Conservation (phyloP, 371 early-diverging fungal species). For the Circinella minor region DNA sequence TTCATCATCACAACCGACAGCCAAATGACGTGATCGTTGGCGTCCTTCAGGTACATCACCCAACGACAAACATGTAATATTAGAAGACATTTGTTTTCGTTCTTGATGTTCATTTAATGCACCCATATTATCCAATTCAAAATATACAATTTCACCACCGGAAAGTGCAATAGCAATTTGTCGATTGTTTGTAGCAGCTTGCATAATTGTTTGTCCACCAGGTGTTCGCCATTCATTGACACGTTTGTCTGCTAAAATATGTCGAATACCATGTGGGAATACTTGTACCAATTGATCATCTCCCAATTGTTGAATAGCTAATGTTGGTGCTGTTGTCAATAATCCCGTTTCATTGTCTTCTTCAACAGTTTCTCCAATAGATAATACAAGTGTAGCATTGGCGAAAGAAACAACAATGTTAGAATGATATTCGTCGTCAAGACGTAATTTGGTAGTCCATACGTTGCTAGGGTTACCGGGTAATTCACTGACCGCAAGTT, state of each 20-base stretch:
- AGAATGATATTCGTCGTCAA: slow-evolving; percentile 73
- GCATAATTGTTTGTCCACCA: slow-evolving; percentile 66
- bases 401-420: slow-evolving; percentile 94
- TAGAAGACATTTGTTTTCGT: slow-evolving; percentile 72
- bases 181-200: slow-evolving; percentile 84
- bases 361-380: slow-evolving; percentile 94
- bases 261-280: slow-evolving; percentile 86
- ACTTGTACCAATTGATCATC: slow-evolving; percentile 93
- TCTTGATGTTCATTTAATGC: slow-evolving; percentile 90
- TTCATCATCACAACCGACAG: slow-evolving; percentile 91
- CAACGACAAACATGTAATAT: slow-evolving; percentile 78
- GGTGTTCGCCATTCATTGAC: slow-evolving; percentile 96
- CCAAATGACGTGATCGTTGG: slow-evolving; percentile 79
- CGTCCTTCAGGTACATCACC: slow-evolving; percentile 86
- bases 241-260: slow-evolving; percentile 84
- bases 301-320: slow-evolving; percentile 85
- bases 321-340: slow-evolving; percentile 77
- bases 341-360: slow-evolving; percentile 94
- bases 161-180: slow-evolving; percentile 87
- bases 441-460: slow-evolving; percentile 86
- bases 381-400: slow-evolving; percentile 91
- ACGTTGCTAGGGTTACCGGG: slow-evolving; percentile 95
- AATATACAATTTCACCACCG: slow-evolving; percentile 87
- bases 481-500: slow-evolving; percentile 90
- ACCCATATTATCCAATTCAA: slow-evolving; percentile 89